Conservation (phyloP, 1,139 yeast genomes). For the Nematodospora anomalae region DNA sequence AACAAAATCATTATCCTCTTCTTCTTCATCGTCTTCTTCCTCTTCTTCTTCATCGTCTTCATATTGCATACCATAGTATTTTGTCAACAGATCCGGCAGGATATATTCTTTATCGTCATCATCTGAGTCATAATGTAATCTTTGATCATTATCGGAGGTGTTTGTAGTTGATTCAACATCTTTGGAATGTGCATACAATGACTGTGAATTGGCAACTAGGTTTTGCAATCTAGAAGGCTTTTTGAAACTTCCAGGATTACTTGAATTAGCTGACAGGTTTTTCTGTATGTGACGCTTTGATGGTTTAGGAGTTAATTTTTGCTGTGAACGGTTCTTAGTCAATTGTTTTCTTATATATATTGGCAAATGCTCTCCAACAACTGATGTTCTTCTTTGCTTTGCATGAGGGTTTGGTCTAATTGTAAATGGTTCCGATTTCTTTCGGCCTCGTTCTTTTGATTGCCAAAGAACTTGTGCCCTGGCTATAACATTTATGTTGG, state of each 20-base stretch:
- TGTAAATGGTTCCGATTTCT: not conserved
- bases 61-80: constrained; percentile 26
- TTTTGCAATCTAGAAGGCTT: constrained; percentile 33
- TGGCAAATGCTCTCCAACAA: constrained; percentile 44
- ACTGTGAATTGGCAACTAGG: constrained; percentile 39
- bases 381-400: constrained; percentile 29
- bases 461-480: constrained; percentile 22
- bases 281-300: constrained; percentile 7
- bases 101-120: constrained; percentile 41
- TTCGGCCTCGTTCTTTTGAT: constrained; percentile 1
- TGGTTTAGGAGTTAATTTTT: constrained; percentile 12
- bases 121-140: constrained; percentile 18
- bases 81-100: constrained; percentile 44
- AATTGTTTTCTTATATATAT: constrained; percentile 38
- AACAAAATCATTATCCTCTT: constrained; percentile 31
- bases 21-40: constrained; percentile 21
- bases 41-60: constrained; percentile 21
- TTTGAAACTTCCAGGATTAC: constrained; percentile 10
- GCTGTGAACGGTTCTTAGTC: constrained; percentile 9
- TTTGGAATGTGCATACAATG: constrained; percentile 32
- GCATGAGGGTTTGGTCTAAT: constrained; percentile 3
- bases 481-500: constrained; percentile 37
- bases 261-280: constrained; percentile 6
- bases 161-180: constrained; percentile 16
- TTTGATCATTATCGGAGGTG: constrained; percentile 15